Evolutionary conservation across 2,329 filamentous ascomycete genomes (phyloP), one percentile per base, ranked within the genome.

Genomic region (Alternaria arborescens): DNA sequence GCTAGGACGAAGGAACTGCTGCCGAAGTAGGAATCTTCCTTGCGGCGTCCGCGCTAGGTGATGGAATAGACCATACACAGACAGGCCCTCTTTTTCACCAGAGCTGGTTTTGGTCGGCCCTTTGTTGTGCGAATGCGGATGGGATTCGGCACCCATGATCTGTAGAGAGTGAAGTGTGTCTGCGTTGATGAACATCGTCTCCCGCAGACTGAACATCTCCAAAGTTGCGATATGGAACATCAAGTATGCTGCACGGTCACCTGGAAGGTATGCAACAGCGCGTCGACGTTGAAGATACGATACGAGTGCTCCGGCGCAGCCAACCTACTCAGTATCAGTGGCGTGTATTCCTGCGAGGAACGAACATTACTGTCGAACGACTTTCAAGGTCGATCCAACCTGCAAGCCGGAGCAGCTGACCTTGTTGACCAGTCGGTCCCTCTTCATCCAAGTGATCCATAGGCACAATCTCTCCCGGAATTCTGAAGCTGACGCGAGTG

Each of bases 271-370:
- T 36, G 87, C 84, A 3, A 86, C 84, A 40, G 88, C 86, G 72
- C 85, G 85, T 68, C 88, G 85, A 53, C 92, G 88, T 69, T 92
- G 88, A 24, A 97, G 78, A 66, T 96, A 92, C 5, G 86, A 85
- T n/a, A 98, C 80, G 3, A 98, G 81, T 26, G 94, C 94, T n/a
- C 94, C 93, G 26, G 90, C 91, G 78, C 95, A 98, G 3, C 92
- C 91, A 48, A 97, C 82, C 82, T 89, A 58, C n/a, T 5, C 8
- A 56, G 6, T 52, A n/a, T 72, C 43, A 65, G 56, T 28, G 53
- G 40, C 20, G 32, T 38, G 1, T 18, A 32, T 30, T 4, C 24
- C 18, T 20, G 22, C 2, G 8, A 8, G 12, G 12, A 43, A 40
- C 5, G 20, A 7, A 12, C 4, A 61, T 67, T 74, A 91, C 89